These are phyloP conservation scores for Clohesyomyces aquaticus DNA, from an alignment of 495 filamentous ascomycete species.

Conservation along the genomic window DNA sequence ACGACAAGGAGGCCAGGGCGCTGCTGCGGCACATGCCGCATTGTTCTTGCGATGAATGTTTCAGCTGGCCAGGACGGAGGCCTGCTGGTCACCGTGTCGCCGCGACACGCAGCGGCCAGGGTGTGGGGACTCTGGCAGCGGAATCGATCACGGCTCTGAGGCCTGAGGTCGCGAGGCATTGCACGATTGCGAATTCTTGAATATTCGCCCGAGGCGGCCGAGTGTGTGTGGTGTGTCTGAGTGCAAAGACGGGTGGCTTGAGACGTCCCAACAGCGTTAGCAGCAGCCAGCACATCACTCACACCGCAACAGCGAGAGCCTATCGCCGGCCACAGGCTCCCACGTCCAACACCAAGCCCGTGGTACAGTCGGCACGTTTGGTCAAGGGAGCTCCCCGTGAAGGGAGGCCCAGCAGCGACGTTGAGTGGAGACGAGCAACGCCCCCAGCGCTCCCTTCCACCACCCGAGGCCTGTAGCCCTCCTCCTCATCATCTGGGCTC, in stretches of 20 bases:
- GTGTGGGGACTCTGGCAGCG: slow-evolving; percentile 5
- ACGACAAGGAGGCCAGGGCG: slow-evolving; percentile 3
- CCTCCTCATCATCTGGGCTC: slow-evolving; percentile 22
- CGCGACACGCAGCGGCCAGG: slow-evolving; percentile 9
- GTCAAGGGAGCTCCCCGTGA: slow-evolving; percentile 19
- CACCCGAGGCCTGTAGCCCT: slow-evolving; percentile 1
- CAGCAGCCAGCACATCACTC: slow-evolving; percentile 37
- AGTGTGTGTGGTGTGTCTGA: background rate
- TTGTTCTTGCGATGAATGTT: slow-evolving; percentile 8
- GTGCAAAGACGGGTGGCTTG: slow-evolving; percentile 23
- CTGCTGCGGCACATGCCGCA: slow-evolving; percentile 1
- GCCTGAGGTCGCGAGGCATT: slow-evolving; percentile 10
- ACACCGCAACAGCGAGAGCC: slow-evolving; percentile 32
- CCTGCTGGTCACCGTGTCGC: slow-evolving; percentile 14
- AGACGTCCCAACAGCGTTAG: slow-evolving; percentile 25
- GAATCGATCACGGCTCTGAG: slow-evolving; percentile 1
- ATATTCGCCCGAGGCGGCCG: slow-evolving; percentile 12
- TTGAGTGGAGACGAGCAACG: slow-evolving; percentile 23
- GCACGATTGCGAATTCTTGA: slow-evolving; percentile 4
- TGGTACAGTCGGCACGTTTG: slow-evolving; percentile 41
- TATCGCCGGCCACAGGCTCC: slow-evolving; percentile 27
- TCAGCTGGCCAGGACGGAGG: slow-evolving; percentile 22
- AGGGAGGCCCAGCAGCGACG: slow-evolving; percentile 10
- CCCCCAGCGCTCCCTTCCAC: slow-evolving; percentile 4
- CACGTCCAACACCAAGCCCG: slow-evolving; percentile 36